Percentiles rank a stretch among this genome's conserved stretches.
Evolutionary conservation across 208 protist species (phyloP).

Genomic region (Porcisia hertigi): DNA sequence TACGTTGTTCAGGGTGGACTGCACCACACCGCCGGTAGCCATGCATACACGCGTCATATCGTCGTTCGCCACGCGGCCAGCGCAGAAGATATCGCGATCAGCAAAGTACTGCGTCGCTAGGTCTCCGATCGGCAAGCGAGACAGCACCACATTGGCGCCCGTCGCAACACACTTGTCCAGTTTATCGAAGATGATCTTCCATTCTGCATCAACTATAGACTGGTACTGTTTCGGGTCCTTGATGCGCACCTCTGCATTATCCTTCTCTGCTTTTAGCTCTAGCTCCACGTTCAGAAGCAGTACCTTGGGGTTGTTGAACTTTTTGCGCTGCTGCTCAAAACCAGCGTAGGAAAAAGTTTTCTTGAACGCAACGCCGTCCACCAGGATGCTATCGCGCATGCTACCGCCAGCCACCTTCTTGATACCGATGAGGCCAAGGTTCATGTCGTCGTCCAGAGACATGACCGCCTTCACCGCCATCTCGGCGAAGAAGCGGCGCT

Average conservation of each 20-base stretch:
- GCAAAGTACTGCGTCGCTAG: slow-evolving; percentile 99
- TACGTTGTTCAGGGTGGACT: slow-evolving; percentile 98
- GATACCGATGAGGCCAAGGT: slow-evolving; percentile 99
- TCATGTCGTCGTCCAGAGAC: slow-evolving; percentile 94
- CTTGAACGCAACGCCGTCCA: slow-evolving; percentile 99
- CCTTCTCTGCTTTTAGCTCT: slow-evolving; percentile 99
- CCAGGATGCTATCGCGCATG: slow-evolving; percentile 98
- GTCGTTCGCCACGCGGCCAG: slow-evolving; percentile 98
- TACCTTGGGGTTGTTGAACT: slow-evolving; percentile 98
- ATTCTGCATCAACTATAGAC: slow-evolving; percentile 99
- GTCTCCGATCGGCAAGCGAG: slow-evolving; percentile 99
- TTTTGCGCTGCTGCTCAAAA: slow-evolving; percentile 99
- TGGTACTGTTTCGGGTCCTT: slow-evolving; percentile 99
- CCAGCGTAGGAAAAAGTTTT: slow-evolving; percentile 99
- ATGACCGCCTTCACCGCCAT: slow-evolving; percentile 99
- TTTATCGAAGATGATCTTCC: slow-evolving; percentile 99
- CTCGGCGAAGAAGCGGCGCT: slow-evolving; percentile 98
- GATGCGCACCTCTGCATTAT: slow-evolving; percentile 99
- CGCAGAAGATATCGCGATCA: slow-evolving; percentile 99
- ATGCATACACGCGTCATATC: slow-evolving; percentile 95
- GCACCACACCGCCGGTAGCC: slow-evolving; percentile 96
- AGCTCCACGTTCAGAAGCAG: slow-evolving; percentile 99
- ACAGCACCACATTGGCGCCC: slow-evolving; percentile 99
- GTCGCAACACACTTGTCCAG: slow-evolving; percentile 98
- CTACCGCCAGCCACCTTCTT: slow-evolving; percentile 99